Percentiles rank a stretch among this genome's conserved stretches.
phyloP scores from a whole-genome alignment of 371 early-diverging fungal species.

The Zancudomyces culisetae region DNA sequence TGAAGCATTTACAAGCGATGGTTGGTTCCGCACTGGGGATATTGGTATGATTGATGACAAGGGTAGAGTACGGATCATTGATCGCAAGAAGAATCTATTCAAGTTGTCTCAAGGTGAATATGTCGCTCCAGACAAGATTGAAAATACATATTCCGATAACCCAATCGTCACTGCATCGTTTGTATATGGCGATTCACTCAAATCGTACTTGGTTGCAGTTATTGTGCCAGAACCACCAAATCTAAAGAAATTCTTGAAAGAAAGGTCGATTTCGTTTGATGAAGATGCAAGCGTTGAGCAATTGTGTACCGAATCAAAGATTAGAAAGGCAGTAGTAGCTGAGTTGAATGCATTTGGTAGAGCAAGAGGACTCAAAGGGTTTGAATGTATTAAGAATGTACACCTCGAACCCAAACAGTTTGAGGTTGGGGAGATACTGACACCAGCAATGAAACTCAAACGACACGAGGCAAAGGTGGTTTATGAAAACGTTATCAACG shows the following conservation, averaged over 20 bases:
- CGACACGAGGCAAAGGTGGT: slow-evolving; percentile 45
- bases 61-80: slow-evolving; percentile 44
- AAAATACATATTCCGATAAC: slow-evolving; percentile 48
- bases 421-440: slow-evolving; percentile 40
- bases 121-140: slow-evolving; percentile 92
- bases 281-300: slow-evolving; percentile 20
- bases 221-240: slow-evolving; percentile 46
- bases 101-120: slow-evolving; percentile 79
- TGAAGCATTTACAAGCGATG: slow-evolving; percentile 64
- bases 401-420: slow-evolving; percentile 33
- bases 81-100: slow-evolving; percentile 42
- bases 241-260: slow-evolving; percentile 9
- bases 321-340: slow-evolving; percentile 36
- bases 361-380: slow-evolving; percentile 57
- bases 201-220: slow-evolving; percentile 58
- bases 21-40: slow-evolving; percentile 91
- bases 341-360: slow-evolving; percentile 38
- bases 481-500: slow-evolving; percentile 37
- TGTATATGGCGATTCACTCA: slow-evolving; percentile 72
- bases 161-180: slow-evolving; percentile 54
- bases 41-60: slow-evolving; percentile 57
- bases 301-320: slow-evolving; percentile 31
- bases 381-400: slow-evolving; percentile 50
- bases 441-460: slow-evolving; percentile 75
- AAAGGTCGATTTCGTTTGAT: slow-evolving; percentile 5